Conservation (phyloP, 1,284 basidiomycete species). For the Heimioporus retisporus region DNA sequence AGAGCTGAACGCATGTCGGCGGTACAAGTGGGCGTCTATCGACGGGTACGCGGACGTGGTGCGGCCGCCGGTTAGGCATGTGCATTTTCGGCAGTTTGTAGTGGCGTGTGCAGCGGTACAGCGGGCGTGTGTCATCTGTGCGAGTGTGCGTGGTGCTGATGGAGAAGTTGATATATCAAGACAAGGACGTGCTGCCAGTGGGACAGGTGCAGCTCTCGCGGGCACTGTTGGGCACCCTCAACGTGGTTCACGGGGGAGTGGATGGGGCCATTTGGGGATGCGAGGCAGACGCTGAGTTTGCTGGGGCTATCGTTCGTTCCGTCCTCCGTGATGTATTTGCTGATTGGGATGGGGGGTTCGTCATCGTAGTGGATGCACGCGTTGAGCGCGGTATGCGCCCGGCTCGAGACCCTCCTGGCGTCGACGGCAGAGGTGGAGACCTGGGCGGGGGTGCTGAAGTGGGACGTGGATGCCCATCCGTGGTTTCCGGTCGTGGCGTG, state of each 20-base stretch:
- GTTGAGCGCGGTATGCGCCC: not conserved
- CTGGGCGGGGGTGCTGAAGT: not conserved
- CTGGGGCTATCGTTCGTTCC: not conserved
- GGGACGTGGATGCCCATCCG: not conserved
- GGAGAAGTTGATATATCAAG: not conserved
- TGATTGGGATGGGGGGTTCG: too few relatives aligned
- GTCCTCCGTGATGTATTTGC: not conserved
- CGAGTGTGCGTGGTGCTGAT: not conserved
- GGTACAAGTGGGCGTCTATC: conserved; percentile 82
- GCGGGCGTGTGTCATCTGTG: conserved; percentile 39
- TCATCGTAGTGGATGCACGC: too few relatives aligned
- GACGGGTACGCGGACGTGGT: conserved; percentile 61
- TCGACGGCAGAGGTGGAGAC: not conserved
- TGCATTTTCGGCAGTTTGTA: conserved; percentile 57
- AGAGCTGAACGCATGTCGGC: conserved; percentile 62
- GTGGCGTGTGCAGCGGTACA: conserved; percentile 46
- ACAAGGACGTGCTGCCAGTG: not conserved
- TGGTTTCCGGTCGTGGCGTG: not conserved
- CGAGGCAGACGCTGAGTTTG: not conserved
- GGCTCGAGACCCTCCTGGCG: not conserved
- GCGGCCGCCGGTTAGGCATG: conserved; percentile 51
- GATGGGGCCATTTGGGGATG: not conserved
- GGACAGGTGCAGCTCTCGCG: not conserved
- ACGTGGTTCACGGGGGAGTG: not conserved
- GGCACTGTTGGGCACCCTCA: not conserved